Base-by-base conservation (phyloP, 2,329 filamentous ascomycete genomes). In the Onygenales sp. region DNA sequence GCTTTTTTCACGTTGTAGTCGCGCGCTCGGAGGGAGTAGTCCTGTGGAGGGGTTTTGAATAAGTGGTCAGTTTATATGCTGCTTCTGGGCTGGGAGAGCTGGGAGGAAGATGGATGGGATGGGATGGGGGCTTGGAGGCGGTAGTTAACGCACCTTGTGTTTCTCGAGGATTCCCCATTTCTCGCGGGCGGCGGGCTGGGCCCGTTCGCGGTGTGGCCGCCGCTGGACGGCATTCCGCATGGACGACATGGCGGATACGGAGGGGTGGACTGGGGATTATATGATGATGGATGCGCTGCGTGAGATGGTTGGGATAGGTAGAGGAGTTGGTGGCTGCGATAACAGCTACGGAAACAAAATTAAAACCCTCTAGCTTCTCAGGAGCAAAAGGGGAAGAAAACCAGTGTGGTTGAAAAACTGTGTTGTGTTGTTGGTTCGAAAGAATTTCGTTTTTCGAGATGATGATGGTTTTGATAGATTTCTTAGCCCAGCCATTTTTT, bases 161-260 rank as follows among this genome's bases (percentile, higher is more conserved):
- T 98, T 97, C 71, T 97, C 93, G 57, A 97, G 84, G 21, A 97
- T 81, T 59, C 93, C 93, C 73, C 90, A 89, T 75, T 88, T 88
- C 59, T 85, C 77, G 51, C 93, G 88, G 67, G 91, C 87, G 58
- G 82, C 72, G 42, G 91, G 87, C 70, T 97, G 93, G 37, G 88
- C 87, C 63, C 93, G 86, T 78, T 97, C 93, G 62, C 85, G 82
- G 72, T 97, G 92, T 61, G 89, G 86, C 65, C 89, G 88, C 71
- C 88, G 82, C 62, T 89, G 82, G 56, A 91, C 81, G 67, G 78
- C 77, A 64, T 81, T 81, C 60, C 78, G 76, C 68, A 81, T 74
- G 39, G 79, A 79, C 27, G 78, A 81, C 79, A 81, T 81, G 61
- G 54, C 37, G 39, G 36, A 39, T 27, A 27, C 17, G 17, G 17